These are phyloP conservation scores for Hygrophoropsis aurantiaca DNA, from an alignment of 768 basidiomycete species.

Conservation along the genomic window DNA sequence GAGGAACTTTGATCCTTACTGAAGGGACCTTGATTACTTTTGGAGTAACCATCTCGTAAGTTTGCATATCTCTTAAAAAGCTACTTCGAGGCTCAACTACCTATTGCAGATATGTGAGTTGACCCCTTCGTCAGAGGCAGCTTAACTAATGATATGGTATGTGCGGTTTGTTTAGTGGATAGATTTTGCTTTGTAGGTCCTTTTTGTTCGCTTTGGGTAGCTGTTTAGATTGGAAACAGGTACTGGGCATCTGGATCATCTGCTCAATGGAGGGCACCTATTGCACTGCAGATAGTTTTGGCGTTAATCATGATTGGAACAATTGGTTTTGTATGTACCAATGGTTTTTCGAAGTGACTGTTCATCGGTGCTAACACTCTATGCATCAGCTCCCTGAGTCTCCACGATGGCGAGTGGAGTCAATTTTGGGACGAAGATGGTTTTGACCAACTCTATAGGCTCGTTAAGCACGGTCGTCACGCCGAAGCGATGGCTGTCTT, in stretches of 20 bases:
- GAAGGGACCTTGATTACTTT: slow-evolving; percentile 64
- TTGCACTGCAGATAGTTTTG: slow-evolving; percentile 61
- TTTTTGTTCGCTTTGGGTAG: slow-evolving; percentile 1
- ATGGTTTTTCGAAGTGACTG: background rate
- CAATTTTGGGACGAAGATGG: background rate
- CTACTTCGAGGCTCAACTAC: no score
- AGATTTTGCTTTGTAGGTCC: slow-evolving; percentile 56
- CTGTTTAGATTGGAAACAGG: slow-evolving; percentile 24
- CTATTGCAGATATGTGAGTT: slow-evolving; percentile 17
- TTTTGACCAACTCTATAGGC: slow-evolving; percentile 33
- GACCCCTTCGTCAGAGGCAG: background rate
- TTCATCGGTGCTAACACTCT: background rate
- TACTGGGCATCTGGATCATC: slow-evolving; percentile 52
- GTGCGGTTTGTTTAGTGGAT: slow-evolving; percentile 46
- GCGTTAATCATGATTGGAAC: slow-evolving; percentile 52
- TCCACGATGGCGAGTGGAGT: slow-evolving; percentile 45
- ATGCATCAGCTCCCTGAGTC: slow-evolving; percentile 54
- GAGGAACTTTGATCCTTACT: slow-evolving; percentile 65
- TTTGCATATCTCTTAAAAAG: slow-evolving; percentile 8
- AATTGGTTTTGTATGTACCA: slow-evolving; percentile 46
- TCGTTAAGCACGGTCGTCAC: slow-evolving; percentile 52
- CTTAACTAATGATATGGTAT: background rate
- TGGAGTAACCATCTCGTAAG: slow-evolving; percentile 63
- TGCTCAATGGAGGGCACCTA: slow-evolving; percentile 63
- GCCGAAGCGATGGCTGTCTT: slow-evolving; percentile 61